These are phyloP conservation scores for Sclerotinia trifoliorum DNA, from an alignment of 2,329 filamentous ascomycete species.

Conservation along the genomic window DNA sequence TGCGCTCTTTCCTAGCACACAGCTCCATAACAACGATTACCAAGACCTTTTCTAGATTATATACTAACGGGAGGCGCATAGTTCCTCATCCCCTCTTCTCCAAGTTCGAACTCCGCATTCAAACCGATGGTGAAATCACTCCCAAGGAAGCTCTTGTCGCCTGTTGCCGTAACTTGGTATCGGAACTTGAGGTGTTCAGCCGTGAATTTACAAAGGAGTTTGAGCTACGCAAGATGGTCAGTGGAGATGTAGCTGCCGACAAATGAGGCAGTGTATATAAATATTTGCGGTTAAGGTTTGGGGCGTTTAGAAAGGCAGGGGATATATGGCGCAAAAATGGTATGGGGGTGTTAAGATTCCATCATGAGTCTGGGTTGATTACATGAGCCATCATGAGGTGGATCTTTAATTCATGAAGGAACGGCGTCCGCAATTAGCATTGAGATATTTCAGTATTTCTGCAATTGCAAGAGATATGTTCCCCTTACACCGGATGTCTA, in stretches of 20 bases:
- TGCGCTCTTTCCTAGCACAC: slow-evolving; percentile 45
- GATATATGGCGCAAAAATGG: slow-evolving; percentile 7
- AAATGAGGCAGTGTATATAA: slow-evolving; percentile 20
- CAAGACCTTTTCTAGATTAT: background rate
- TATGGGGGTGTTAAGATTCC: background rate
- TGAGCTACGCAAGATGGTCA: slow-evolving; percentile 82
- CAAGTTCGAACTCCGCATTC: slow-evolving; percentile 73
- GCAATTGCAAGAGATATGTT: slow-evolving; percentile 8
- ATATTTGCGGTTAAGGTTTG: background rate
- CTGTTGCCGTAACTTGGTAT: slow-evolving; percentile 78
- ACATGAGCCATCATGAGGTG: background rate
- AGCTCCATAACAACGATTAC: background rate
- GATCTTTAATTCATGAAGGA: background rate
- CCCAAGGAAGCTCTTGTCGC: slow-evolving; percentile 86
- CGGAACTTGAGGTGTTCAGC: slow-evolving; percentile 74
- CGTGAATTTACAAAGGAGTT: slow-evolving; percentile 92
- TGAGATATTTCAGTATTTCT: background rate
- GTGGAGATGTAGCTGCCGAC: slow-evolving; percentile 38
- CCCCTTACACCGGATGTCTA: background rate
- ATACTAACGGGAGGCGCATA: slow-evolving; percentile 18
- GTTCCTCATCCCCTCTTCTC: slow-evolving; percentile 46
- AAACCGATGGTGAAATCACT: slow-evolving; percentile 84
- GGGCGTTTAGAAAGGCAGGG: slow-evolving; percentile 3
- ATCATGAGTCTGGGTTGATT: slow-evolving; percentile 9
- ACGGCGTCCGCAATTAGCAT: background rate